Percentiles rank a stretch among this genome's conserved stretches.
Conservation (phyloP, 805 yeast species). For the Barnettozyma siamensis region DNA sequence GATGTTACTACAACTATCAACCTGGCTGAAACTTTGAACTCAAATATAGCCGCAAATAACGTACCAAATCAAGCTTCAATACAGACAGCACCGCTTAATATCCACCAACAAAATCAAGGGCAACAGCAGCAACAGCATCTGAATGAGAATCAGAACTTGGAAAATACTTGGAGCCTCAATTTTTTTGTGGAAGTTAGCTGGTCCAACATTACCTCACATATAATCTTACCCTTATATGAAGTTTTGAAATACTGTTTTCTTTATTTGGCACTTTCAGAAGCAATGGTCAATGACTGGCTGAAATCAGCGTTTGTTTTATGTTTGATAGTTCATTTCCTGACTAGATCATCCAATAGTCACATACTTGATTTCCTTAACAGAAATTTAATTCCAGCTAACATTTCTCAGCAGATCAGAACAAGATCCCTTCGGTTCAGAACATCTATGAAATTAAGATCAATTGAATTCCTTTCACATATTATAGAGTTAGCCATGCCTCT, state of each 20-base stretch:
- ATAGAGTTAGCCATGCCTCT: not conserved
- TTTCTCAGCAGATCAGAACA: not conserved
- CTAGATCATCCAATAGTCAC: slow-evolving; percentile 3
- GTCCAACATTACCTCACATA: not conserved
- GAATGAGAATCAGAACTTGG: too few species aligned
- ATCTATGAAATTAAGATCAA: not conserved
- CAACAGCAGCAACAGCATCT: not conserved
- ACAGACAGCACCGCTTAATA: not conserved
- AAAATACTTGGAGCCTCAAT: too few species aligned
- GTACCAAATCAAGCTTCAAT: not conserved
- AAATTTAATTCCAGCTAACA: not conserved
- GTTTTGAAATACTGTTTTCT: not conserved
- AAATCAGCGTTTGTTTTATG: not conserved
- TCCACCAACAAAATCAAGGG: not conserved
- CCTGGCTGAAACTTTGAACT: not conserved
- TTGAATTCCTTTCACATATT: not conserved
- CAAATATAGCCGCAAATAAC: too few species aligned
- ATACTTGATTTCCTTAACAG: not conserved
- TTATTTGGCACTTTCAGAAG: not conserved
- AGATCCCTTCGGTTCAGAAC: not conserved
- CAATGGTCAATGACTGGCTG: not conserved
- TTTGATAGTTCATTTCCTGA: not conserved
- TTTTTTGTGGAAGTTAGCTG: too few species aligned
- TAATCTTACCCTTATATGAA: not conserved
- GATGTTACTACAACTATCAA: not conserved